Evolutionary conservation across 2,329 filamentous ascomycete genomes (phyloP).

Genomic region (Apiospora malaysiana): DNA sequence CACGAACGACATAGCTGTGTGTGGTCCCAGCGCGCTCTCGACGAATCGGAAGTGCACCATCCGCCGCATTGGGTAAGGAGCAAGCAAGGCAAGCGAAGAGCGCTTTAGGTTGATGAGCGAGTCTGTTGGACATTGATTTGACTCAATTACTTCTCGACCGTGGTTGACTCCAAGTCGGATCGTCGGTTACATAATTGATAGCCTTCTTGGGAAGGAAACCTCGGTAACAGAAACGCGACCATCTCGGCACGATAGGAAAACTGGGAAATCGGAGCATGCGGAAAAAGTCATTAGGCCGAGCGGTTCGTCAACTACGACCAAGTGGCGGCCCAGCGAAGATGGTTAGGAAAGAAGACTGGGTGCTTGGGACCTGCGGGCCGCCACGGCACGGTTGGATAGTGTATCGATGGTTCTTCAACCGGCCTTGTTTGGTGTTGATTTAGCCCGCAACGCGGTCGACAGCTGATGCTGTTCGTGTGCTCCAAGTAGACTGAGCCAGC

Average conservation of each 20-base stretch:
- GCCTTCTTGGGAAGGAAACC: too few relatives aligned
- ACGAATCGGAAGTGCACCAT: background rate
- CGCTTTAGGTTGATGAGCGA: background rate
- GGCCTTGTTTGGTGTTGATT: background rate
- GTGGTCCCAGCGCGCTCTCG: background rate
- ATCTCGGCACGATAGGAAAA: background rate
- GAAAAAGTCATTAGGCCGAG: background rate
- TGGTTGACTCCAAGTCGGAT: background rate
- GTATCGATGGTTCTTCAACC: background rate
- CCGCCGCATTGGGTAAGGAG: background rate
- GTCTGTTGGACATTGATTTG: conserved; percentile 6
- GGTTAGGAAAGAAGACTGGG: background rate
- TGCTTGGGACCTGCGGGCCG: conserved; percentile 1
- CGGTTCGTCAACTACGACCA: background rate
- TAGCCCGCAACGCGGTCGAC: background rate
- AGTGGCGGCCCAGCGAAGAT: background rate
- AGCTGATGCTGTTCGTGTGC: background rate
- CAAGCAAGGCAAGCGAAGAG: background rate
- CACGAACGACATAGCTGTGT: background rate
- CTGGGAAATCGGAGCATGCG: background rate
- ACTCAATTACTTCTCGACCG: conserved; percentile 5
- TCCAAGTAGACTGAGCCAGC: background rate
- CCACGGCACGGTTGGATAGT: conserved; percentile 16
- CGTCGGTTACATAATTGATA: background rate
- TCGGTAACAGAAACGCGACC: background rate